These are phyloP conservation scores for Aspergillus nomiae DNA, from an alignment of 2,329 filamentous ascomycete genomes.

Conservation along the genomic window DNA sequence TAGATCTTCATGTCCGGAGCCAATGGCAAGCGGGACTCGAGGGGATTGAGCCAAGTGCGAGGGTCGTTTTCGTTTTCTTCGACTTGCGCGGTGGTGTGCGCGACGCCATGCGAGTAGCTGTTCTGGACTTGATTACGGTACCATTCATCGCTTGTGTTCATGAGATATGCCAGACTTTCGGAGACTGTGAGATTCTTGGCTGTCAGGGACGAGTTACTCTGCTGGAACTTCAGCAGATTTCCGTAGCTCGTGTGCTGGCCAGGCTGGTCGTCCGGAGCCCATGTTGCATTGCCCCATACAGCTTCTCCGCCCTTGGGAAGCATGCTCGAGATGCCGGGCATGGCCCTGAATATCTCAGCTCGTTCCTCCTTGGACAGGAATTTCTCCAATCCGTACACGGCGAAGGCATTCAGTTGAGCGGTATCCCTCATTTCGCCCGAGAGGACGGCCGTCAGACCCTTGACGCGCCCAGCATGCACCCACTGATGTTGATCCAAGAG, in stretches of 20 bases:
- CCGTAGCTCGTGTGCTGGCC: slow-evolving; percentile 75
- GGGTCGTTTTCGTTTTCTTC: slow-evolving; percentile 77
- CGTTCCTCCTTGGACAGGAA: slow-evolving; percentile 89
- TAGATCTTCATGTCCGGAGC: slow-evolving; percentile 92
- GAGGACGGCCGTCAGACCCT: slow-evolving; percentile 84
- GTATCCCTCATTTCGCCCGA: slow-evolving; percentile 99
- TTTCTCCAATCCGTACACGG: slow-evolving; percentile 94
- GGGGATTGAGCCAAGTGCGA: slow-evolving; percentile 90
- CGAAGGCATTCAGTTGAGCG: slow-evolving; percentile 92
- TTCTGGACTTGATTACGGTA: slow-evolving; percentile 71
- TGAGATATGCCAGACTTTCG: slow-evolving; percentile 75
- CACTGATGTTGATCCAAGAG: slow-evolving; percentile 97
- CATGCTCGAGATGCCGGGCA: slow-evolving; percentile 97
- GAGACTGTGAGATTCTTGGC: slow-evolving; percentile 76
- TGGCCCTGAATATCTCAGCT: slow-evolving; percentile 90
- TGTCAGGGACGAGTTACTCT: slow-evolving; percentile 63
- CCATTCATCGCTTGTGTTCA: slow-evolving; percentile 80
- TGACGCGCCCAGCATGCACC: slow-evolving; percentile 97
- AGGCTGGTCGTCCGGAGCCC: slow-evolving; percentile 83
- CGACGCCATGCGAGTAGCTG: slow-evolving; percentile 87
- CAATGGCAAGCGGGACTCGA: slow-evolving; percentile 84
- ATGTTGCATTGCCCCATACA: slow-evolving; percentile 88
- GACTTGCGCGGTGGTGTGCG: slow-evolving; percentile 76
- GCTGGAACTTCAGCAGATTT: slow-evolving; percentile 80
- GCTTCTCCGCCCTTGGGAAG: slow-evolving; percentile 89